These are phyloP conservation scores for Leccinum fibrillosum DNA, from an alignment of 768 basidiomycete genomes.

Conservation along the genomic window DNA sequence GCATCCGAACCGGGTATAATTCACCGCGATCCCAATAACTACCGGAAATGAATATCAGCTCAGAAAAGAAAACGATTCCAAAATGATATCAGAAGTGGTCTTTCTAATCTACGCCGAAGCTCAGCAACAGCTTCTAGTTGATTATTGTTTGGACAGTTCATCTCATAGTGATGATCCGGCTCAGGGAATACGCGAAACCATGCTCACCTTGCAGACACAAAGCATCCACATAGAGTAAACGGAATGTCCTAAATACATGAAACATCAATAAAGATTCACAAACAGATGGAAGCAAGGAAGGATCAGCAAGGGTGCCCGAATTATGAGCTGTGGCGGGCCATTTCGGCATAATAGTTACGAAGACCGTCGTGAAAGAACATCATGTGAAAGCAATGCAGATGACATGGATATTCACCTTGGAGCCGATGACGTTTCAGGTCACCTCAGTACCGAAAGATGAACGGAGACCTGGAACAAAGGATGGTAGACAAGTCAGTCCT, in stretches of 20 bases:
- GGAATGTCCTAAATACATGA: background rate
- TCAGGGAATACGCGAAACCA: too few relatives aligned
- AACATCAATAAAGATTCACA: background rate
- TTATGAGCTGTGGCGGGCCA: conserved; percentile 89
- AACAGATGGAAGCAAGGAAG: conserved; percentile 1
- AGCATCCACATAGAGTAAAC: background rate
- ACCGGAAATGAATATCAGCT: background rate
- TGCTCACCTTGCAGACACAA: conserved; percentile 9
- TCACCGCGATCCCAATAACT: background rate
- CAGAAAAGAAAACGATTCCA: background rate
- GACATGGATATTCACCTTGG: conserved; percentile 9
- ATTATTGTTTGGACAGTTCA: conserved; percentile 44
- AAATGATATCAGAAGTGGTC: conserved; percentile 33
- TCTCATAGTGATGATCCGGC: conserved; percentile 4
- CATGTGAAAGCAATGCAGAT: background rate
- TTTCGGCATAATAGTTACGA: conserved; percentile 83
- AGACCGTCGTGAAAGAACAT: conserved; percentile 76
- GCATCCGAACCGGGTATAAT: background rate
- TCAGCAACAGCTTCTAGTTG: conserved; percentile 93
- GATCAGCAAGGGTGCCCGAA: conserved; percentile 78
- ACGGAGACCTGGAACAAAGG: background rate
- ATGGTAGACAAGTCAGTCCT: background rate
- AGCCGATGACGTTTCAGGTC: too few relatives aligned
- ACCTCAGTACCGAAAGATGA: background rate
- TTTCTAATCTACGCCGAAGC: conserved; percentile 61